Evolutionary conservation across 139 green algal species (phyloP).

Genomic region (Closterium sp.): DNA sequence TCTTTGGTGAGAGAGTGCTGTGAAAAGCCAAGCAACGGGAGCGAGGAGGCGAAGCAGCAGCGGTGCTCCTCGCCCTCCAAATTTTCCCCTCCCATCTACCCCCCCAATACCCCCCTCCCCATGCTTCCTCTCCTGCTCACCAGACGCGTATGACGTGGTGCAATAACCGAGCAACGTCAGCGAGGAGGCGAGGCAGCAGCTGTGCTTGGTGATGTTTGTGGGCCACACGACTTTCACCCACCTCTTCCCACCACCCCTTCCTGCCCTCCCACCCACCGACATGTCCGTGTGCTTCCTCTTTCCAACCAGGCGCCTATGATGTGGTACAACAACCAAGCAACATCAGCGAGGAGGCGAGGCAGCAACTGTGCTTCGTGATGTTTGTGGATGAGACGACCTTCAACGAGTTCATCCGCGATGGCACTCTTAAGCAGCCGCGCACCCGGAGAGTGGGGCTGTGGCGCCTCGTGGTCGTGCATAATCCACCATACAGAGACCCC

Average conservation of each 20-base stretch:
- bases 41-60: not conserved
- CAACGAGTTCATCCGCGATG: constrained; percentile 26
- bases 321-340: constrained; percentile 41
- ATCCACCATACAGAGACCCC: constrained; percentile 34
- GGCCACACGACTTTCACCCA: constrained; percentile 35
- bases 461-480: constrained; percentile 39
- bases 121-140: not conserved
- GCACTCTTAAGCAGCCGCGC: constrained; percentile 8
- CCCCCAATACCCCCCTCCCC: too few relatives aligned
- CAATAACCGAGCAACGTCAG: constrained; percentile 38
- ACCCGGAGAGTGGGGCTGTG: constrained; percentile 22
- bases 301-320: constrained; percentile 35
- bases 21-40: constrained; percentile 37
- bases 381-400: constrained; percentile 48
- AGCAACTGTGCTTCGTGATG: constrained; percentile 49
- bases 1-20: constrained; percentile 50
- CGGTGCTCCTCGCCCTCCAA: not conserved
- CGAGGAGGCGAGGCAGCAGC: constrained; percentile 1
- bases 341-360: constrained; percentile 7
- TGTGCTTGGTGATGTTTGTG: constrained; percentile 52
- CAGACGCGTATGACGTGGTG: constrained; percentile 33
- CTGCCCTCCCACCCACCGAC: not conserved
- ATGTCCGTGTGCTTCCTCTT: not conserved
- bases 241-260: not conserved
- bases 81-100: too few relatives aligned